Evolutionary conservation across 495 filamentous ascomycete genomes (phyloP).

Genomic region (Parmelia sp.): DNA sequence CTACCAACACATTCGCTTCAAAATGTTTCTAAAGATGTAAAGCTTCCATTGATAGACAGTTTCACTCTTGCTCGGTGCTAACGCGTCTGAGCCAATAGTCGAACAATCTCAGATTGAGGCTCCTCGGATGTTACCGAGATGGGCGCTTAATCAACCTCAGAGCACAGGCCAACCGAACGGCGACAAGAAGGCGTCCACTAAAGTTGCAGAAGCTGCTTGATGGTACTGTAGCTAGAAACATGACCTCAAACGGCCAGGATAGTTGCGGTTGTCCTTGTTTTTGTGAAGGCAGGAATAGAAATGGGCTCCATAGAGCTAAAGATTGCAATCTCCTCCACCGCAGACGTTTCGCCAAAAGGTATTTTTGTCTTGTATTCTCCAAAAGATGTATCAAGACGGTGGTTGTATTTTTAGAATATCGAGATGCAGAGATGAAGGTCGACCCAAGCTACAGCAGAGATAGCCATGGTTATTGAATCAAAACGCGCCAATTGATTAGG

Average conservation of each 20-base stretch:
- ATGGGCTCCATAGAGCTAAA: constrained; percentile 9
- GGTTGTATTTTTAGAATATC: background rate
- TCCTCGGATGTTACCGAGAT: constrained; percentile 24
- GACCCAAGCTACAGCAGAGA: background rate
- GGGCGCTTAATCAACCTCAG: constrained; percentile 23
- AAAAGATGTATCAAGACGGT: background rate
- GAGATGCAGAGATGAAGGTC: background rate
- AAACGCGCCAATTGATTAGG: background rate
- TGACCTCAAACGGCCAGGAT: background rate
- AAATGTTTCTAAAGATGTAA: constrained; percentile 26
- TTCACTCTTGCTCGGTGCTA: constrained; percentile 19
- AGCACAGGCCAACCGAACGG: constrained; percentile 2
- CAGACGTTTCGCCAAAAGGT: constrained; percentile 1
- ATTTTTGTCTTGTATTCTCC: too few species aligned
- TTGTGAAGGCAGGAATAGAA: constrained; percentile 10
- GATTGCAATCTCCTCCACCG: constrained; percentile 6
- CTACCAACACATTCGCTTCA: constrained; percentile 1
- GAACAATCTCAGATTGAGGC: constrained; percentile 23
- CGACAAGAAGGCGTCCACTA: constrained; percentile 17
- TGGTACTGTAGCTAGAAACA: constrained; percentile 4
- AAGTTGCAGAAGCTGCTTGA: constrained; percentile 8
- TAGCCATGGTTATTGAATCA: background rate
- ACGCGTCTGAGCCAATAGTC: constrained; percentile 23
- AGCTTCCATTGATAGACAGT: constrained; percentile 11
- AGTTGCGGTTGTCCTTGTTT: constrained; percentile 1